These are phyloP conservation scores for Akebia trifoliata DNA, from an alignment of 164 flowering plant species.

Conservation along the genomic window DNA sequence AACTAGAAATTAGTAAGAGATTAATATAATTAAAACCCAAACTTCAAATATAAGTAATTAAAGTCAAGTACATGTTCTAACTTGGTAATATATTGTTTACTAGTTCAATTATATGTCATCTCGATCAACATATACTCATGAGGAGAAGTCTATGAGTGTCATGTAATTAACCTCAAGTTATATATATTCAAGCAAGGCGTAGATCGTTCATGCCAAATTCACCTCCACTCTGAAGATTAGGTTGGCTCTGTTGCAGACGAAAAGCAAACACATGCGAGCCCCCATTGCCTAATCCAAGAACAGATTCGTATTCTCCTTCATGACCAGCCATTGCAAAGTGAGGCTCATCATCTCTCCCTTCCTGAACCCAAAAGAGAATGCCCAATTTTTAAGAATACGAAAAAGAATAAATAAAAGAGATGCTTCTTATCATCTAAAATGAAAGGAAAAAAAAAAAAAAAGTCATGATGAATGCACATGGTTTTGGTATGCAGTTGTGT, in stretches of 20 bases:
- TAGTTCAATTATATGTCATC: too few species aligned
- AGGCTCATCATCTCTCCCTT: slow-evolving; percentile 28
- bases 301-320: slow-evolving; percentile 31
- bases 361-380: slow-evolving; percentile 13
- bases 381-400: neutral
- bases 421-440: too few species aligned
- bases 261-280: slow-evolving; percentile 32
- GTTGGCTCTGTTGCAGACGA: slow-evolving; percentile 29
- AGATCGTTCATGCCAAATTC: slow-evolving; percentile 29
- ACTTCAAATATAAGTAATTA: too few species aligned
- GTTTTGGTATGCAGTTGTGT: too few species aligned
- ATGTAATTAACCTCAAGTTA: too few species aligned
- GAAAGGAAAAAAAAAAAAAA: neutral
- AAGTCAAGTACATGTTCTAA: too few species aligned
- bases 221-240: slow-evolving; percentile 28
- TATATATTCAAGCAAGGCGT: slow-evolving; percentile 33
- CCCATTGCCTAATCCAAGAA: slow-evolving; percentile 28
- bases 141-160: slow-evolving; percentile 1
- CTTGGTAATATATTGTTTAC: too few species aligned
- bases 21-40: too few species aligned
- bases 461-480: neutral
- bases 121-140: neutral
- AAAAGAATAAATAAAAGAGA: too few species aligned
- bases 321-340: slow-evolving; percentile 24
- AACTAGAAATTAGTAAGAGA: too few species aligned